Conservation (phyloP, 441 rosid species). For the Populus hybrid region DNA sequence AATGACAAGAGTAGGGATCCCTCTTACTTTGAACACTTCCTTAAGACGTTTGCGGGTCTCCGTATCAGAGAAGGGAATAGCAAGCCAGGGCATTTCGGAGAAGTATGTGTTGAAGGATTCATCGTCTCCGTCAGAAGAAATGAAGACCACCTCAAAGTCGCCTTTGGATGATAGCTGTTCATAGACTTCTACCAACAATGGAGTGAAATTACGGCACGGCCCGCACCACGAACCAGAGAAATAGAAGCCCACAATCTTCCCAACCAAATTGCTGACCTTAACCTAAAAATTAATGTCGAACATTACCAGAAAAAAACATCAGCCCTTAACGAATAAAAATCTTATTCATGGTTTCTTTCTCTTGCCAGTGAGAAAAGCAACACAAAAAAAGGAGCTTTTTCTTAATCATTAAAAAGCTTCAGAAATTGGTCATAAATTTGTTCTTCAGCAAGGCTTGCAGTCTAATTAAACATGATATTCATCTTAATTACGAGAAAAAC, state of each 20-base stretch:
- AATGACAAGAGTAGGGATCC: conserved; percentile 37
- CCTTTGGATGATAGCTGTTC: conserved; percentile 22
- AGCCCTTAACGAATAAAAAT: neutral
- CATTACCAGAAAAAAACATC: neutral
- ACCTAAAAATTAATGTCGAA: conserved; percentile 13
- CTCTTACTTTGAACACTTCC: conserved; percentile 28
- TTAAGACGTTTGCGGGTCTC: conserved; percentile 17
- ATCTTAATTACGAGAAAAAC: too few relatives aligned
- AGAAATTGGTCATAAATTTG: too few relatives aligned
- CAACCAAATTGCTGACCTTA: conserved; percentile 21
- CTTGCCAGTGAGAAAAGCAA: too few relatives aligned
- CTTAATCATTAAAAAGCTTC: too few relatives aligned
- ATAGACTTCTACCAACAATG: conserved; percentile 23
- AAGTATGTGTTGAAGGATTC: conserved; percentile 31
- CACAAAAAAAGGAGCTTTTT: too few relatives aligned
- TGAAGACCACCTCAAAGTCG: conserved; percentile 33
- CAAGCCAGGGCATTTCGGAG: conserved; percentile 48
- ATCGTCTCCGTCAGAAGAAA: conserved; percentile 34
- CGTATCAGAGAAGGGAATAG: conserved; percentile 35
- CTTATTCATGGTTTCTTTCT: neutral
- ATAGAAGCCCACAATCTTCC: conserved; percentile 37
- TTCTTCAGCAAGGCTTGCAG: too few relatives aligned
- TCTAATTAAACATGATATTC: too few relatives aligned
- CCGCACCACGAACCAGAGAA: conserved; percentile 43
- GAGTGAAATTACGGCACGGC: conserved; percentile 27